phyloP scores from a whole-genome alignment of 2,329 filamentous ascomycete genomes.

The Exophiala bonariae region DNA sequence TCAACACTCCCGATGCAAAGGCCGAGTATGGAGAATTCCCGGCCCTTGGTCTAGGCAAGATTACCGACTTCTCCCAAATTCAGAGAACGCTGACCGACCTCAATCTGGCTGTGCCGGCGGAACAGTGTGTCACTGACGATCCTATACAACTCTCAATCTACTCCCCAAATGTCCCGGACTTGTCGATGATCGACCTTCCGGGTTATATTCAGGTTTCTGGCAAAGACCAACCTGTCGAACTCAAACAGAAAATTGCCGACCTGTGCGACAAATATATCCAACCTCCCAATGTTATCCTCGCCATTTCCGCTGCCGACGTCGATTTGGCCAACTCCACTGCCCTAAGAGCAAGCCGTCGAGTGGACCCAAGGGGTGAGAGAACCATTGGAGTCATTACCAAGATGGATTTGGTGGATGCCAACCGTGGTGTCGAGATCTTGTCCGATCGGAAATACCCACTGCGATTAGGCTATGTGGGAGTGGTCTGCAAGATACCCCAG shows the following conservation, averaged over 20 bases:
- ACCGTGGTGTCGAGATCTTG: constrained; percentile 74
- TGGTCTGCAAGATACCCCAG: constrained; percentile 79
- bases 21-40: constrained; percentile 96
- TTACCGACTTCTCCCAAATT: constrained; percentile 88
- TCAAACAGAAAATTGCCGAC: constrained; percentile 94
- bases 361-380: constrained; percentile 90
- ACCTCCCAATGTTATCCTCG: constrained; percentile 90
- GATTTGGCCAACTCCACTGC: constrained; percentile 96
- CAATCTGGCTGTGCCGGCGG: constrained; percentile 86
- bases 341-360: constrained; percentile 80
- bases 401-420: constrained; percentile 92
- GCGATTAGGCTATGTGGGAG: constrained; percentile 92
- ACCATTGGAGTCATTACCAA: constrained; percentile 99
- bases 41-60: constrained; percentile 81
- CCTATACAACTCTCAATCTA: constrained; percentile 95
- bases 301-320: constrained; percentile 96
- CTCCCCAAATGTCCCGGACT: constrained; percentile 90
- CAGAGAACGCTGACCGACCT: constrained; percentile 93
- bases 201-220: constrained; percentile 97
- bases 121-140: constrained; percentile 92
- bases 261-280: constrained; percentile 99
- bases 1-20: constrained; percentile 86
- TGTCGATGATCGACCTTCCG: constrained; percentile 93
- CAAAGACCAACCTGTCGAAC: constrained; percentile 81
- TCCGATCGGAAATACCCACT: constrained; percentile 91